Base-by-base conservation (phyloP, 768 basidiomycete genomes). In the Hortiboletus flavorubellus region DNA sequence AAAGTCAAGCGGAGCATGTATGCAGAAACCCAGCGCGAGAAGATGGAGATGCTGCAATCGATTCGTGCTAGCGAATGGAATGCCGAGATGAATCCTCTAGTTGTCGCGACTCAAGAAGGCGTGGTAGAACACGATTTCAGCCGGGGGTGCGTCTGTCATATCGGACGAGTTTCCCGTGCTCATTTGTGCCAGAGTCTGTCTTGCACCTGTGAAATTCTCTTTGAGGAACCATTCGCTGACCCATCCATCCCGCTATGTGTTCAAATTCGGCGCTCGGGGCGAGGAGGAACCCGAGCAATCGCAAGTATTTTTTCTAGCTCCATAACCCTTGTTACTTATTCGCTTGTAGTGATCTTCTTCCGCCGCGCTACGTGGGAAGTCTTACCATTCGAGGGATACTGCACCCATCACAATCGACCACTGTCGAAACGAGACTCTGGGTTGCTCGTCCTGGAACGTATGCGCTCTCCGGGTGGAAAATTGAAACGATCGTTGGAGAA, bases 1-100 rank as follows among this genome's bases (percentile, higher is more conserved):
- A 89, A 90, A 70, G 78, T 78, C 23, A 89, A 85, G 56, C 80
- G 93, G 43, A 91, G 83, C 59, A 92, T 97, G 81, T 98, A 93
- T 65, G 92, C 91, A 21, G 93, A 98, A 75, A 96, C 93, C 5
- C 82, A 81, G 57, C 77, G 87, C 46, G 85, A 93, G 70, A 84
- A 83, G 64, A 68, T 70, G 59, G 83, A 84, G 48, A 72, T 95
- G 33, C 64, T 95, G 49, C 76, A 83, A 47, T 82, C 85, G 9
- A 79, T 97, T 40, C 76, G 82, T 35, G 70, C 75, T 5, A 86
- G 86, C 56, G 84, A 87, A 67, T 87, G 93, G 83, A 92, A 92
- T 58, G 64, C 70, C 14, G 91, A 94, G 70, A 87, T 83, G 77
- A 82, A 93, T 64, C 92, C 93, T 8, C 54, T 89, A 3, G 76